phyloP scores from a whole-genome alignment of 352 stramenopile species.

The Globisporangium takayamanum region DNA sequence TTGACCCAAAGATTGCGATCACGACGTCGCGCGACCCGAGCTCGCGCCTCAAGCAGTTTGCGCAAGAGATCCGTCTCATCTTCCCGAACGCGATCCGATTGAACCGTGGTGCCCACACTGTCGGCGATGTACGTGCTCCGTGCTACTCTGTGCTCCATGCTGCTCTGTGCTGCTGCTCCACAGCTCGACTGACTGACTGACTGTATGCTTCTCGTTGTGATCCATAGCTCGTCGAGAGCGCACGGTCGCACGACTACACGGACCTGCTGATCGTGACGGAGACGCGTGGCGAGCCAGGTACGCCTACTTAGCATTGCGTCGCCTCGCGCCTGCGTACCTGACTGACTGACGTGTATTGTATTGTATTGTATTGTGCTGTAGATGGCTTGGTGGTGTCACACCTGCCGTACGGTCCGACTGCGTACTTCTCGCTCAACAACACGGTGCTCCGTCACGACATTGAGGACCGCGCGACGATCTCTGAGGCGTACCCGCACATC shows the following conservation, averaged over 20 bases:
- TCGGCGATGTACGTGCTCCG: conserved; percentile 61
- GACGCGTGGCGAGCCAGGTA: conserved; percentile 95
- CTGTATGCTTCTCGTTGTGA: conserved; percentile 14
- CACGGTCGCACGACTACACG: conserved; percentile 95
- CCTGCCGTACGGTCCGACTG: conserved; percentile 97
- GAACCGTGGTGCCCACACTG: conserved; percentile 95
- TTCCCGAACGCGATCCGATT: conserved; percentile 97
- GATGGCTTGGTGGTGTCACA: conserved; percentile 98
- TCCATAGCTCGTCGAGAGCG: conserved; percentile 94
- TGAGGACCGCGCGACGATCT: conserved; percentile 91
- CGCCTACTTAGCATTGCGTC: too few relatives aligned
- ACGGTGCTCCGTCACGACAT: conserved; percentile 98
- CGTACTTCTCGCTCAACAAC: conserved; percentile 97
- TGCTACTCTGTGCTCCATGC: neutral
- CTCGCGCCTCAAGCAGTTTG: conserved; percentile 98
- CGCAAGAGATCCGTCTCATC: conserved; percentile 98
- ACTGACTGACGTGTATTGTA: neutral
- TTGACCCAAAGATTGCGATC: conserved; percentile 97
- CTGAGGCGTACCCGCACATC: conserved; percentile 93
- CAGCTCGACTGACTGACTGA: neutral
- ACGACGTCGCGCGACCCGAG: conserved; percentile 97
- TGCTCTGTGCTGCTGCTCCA: neutral
- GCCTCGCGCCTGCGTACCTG: too few relatives aligned
- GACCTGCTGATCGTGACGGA: conserved; percentile 98
- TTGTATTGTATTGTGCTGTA: conserved; percentile 10